Conservation (phyloP, 352 stramenopile genomes). For the Saprolegnia diclina region DNA sequence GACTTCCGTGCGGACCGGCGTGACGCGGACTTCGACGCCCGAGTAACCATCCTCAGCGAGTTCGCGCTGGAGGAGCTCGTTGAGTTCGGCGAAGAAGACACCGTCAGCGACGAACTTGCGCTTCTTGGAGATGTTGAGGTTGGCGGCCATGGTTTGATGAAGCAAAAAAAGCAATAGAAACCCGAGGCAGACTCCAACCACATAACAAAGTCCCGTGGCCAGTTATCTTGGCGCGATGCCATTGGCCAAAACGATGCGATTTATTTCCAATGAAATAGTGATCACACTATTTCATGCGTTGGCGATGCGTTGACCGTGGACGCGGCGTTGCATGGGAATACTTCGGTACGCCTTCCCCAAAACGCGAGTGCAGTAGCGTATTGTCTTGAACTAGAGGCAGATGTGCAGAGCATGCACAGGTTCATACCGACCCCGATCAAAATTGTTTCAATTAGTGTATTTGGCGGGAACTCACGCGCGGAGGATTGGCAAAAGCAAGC, state of each 20-base stretch:
- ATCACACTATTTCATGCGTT: neutral
- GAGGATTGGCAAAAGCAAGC: too few relatives aligned
- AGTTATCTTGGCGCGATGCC: neutral
- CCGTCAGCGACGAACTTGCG: conserved; percentile 99
- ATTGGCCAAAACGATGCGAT: neutral
- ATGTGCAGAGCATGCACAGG: too few relatives aligned
- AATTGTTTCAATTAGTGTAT: too few relatives aligned
- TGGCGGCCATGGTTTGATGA: conserved; percentile 62
- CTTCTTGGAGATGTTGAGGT: conserved; percentile 99
- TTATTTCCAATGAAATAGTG: neutral
- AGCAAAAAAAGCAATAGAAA: conserved; percentile 27
- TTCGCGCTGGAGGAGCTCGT: conserved; percentile 97
- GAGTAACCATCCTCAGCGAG: conserved; percentile 98
- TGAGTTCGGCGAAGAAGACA: conserved; percentile 99
- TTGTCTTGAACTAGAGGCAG: too few relatives aligned
- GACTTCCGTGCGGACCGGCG: conserved; percentile 98
- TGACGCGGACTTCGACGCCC: conserved; percentile 98
- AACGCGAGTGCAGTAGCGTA: too few relatives aligned
- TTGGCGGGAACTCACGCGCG: too few relatives aligned
- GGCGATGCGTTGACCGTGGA: too few relatives aligned
- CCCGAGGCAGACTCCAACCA: neutral
- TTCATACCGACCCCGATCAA: too few relatives aligned
- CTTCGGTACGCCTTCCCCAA: too few relatives aligned
- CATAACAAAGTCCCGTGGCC: neutral
- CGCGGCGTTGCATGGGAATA: too few relatives aligned